Evolutionary conservation across 805 yeast species (phyloP).

Genomic region (Ogataea methanolica): DNA sequence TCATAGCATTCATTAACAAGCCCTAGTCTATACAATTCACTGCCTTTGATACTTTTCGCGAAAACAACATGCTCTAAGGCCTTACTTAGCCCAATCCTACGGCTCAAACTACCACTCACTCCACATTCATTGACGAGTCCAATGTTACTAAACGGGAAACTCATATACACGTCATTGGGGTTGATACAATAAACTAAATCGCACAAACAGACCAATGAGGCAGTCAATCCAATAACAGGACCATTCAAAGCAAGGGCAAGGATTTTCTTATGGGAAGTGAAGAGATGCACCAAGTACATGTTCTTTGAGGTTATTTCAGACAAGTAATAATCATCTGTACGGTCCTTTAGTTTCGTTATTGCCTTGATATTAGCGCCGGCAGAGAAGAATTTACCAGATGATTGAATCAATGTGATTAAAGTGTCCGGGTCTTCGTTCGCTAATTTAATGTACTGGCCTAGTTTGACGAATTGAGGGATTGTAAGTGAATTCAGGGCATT

Average conservation of each 20-base stretch:
- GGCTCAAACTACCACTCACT: slow-evolving; percentile 60
- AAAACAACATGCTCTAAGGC: slow-evolving; percentile 71
- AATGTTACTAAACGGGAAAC: slow-evolving; percentile 75
- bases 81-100: slow-evolving; percentile 66
- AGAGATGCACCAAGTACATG: slow-evolving; percentile 59
- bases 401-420: slow-evolving; percentile 58
- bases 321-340: slow-evolving; percentile 19
- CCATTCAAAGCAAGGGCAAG: slow-evolving; percentile 77
- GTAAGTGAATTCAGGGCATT: slow-evolving; percentile 60
- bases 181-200: slow-evolving; percentile 72
- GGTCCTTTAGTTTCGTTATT: slow-evolving; percentile 25
- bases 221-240: slow-evolving; percentile 76
- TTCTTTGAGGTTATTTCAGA: slow-evolving; percentile 52
- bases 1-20: slow-evolving; percentile 57
- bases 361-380: slow-evolving; percentile 74
- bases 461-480: slow-evolving; percentile 54
- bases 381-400: slow-evolving; percentile 72
- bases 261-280: slow-evolving; percentile 67
- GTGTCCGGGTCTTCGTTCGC: slow-evolving; percentile 64
- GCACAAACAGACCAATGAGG: slow-evolving; percentile 69
- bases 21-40: slow-evolving; percentile 53
- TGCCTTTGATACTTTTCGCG: slow-evolving; percentile 58
- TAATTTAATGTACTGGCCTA: slow-evolving; percentile 53
- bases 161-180: slow-evolving; percentile 45
- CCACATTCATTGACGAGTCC: slow-evolving; percentile 86